Evolutionary conservation across 2,329 filamentous ascomycete species (phyloP).

Genomic region (Fusarium azukiicola): DNA sequence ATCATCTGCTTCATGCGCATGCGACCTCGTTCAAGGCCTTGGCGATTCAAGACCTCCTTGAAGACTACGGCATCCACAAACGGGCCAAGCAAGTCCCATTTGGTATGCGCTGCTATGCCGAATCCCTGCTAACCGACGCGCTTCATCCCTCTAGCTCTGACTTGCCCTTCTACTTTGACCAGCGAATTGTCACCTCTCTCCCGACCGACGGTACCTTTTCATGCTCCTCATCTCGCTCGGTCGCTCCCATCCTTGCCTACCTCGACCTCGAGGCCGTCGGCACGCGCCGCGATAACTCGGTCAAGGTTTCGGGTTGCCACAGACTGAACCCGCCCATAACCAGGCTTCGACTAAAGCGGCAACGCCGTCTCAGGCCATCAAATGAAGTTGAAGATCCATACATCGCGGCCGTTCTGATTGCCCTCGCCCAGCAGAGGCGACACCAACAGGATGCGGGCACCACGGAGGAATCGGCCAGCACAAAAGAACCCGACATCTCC

Average conservation of each 20-base stretch:
- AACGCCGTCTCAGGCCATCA: constrained; percentile 19
- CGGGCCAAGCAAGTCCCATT: neutral
- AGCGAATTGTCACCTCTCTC: neutral
- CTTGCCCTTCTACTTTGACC: neutral
- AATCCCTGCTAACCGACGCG: neutral
- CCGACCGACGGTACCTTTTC: constrained; percentile 2
- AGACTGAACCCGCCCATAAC: constrained; percentile 15
- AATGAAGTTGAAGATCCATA: constrained; percentile 29
- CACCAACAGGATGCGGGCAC: neutral
- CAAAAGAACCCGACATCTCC: neutral
- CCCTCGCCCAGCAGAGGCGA: constrained; percentile 23
- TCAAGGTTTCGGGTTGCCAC: neutral
- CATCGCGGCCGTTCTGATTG: constrained; percentile 25
- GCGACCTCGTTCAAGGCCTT: neutral
- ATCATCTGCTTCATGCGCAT: neutral
- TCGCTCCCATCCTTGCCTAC: constrained; percentile 7
- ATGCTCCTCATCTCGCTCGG: neutral
- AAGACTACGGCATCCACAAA: neutral
- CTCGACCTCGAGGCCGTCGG: neutral
- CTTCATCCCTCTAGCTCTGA: neutral
- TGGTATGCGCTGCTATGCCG: neutral
- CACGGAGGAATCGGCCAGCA: neutral
- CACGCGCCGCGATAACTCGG: neutral
- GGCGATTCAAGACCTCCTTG: neutral
- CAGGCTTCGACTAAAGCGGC: constrained; percentile 9